Evolutionary conservation across 116 monocot genomes (phyloP).

Genomic region (Iris pallida): DNA sequence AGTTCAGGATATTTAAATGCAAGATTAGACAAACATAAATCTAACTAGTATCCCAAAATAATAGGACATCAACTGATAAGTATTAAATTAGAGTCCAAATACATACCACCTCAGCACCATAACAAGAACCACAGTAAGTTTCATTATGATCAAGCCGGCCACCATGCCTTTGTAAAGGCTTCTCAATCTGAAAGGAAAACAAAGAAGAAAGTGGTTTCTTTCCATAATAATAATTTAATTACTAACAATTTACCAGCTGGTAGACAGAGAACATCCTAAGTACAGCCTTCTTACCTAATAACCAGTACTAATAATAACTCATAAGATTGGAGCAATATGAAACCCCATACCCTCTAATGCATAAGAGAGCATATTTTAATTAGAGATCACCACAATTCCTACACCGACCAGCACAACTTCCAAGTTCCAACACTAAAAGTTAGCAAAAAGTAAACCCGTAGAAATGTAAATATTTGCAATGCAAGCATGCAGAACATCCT

Average conservation of each 20-base stretch:
- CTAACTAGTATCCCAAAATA: no score
- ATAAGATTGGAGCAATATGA: neutral
- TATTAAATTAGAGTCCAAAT: neutral
- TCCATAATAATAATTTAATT: neutral
- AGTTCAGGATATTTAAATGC: no score
- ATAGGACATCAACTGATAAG: no score
- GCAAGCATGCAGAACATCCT: no score
- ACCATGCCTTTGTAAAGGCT: conserved; percentile 50
- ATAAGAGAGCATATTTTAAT: neutral
- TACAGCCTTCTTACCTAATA: neutral
- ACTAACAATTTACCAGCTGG: neutral
- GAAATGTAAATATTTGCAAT: no score
- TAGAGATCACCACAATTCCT: no score
- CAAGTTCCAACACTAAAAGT: no score
- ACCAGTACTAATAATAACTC: neutral
- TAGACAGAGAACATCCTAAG: neutral
- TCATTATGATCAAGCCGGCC: conserved; percentile 52
- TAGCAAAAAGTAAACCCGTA: no score
- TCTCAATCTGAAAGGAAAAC: conserved; percentile 34
- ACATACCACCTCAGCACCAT: conserved; percentile 48
- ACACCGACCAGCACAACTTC: no score
- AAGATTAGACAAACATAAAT: no score
- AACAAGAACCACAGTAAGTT: conserved; percentile 55
- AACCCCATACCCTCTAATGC: neutral
- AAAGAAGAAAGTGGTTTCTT: neutral